A percentile compares a stretch with the other conserved stretches of the same genome.
Conservation (phyloP, 306 rosid genomes). For the Calophaca sinica region DNA sequence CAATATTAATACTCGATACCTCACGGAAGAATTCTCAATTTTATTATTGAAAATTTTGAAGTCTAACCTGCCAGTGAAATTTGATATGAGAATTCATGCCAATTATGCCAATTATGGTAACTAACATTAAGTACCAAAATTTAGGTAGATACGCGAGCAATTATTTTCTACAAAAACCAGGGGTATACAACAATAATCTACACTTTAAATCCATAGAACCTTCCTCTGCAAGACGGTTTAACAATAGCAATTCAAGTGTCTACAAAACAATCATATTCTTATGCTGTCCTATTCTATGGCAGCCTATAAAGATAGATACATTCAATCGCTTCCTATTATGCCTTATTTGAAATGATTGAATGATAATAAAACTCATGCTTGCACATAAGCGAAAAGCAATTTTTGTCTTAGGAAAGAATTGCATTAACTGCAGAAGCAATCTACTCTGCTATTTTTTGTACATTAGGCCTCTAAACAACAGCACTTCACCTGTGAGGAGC, state of each 20-base stretch:
- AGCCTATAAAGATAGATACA: conserved; percentile 46
- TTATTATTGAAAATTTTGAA: no score
- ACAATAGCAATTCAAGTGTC: conserved; percentile 42
- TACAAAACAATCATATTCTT: conserved; percentile 40
- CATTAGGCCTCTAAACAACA: conserved; percentile 51
- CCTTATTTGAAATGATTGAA: conserved; percentile 51
- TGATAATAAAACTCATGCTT: conserved; percentile 44
- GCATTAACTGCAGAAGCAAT: conserved; percentile 54
- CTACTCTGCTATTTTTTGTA: conserved; percentile 60
- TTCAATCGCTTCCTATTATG: conserved; percentile 45
- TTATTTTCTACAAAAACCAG: not conserved
- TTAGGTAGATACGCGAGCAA: no score
- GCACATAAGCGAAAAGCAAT: conserved; percentile 40
- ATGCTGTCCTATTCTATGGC: conserved; percentile 45
- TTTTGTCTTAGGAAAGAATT: conserved; percentile 53
- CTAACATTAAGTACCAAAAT: no score
- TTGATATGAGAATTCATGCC: no score
- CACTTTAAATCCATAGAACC: conserved; percentile 42
- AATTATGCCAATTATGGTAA: no score
- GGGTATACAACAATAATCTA: conserved; percentile 38
- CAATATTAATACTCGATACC: no score
- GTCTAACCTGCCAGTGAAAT: no score
- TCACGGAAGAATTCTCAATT: no score
- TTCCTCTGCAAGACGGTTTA: conserved; percentile 37
- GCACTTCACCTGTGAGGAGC: conserved; percentile 81